phyloP scores from a whole-genome alignment of 495 filamentous ascomycete species.

The Coniosporium apollinis region DNA sequence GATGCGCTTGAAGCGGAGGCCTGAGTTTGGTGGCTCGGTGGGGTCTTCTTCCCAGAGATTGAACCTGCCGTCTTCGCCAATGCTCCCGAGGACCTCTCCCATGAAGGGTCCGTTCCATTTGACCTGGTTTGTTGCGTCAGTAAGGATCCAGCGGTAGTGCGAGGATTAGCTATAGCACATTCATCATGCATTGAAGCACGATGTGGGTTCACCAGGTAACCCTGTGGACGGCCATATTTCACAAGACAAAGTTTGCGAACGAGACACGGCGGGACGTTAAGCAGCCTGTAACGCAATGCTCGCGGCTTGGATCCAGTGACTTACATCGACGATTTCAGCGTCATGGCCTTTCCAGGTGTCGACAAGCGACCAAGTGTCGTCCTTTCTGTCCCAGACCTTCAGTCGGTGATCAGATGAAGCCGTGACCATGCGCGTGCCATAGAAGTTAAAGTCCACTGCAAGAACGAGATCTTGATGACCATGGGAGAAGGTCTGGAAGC shows the following conservation, averaged over 20 bases:
- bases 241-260: slow-evolving; percentile 4
- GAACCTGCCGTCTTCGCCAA: slow-evolving; percentile 74
- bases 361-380: slow-evolving; percentile 55
- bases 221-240: not conserved
- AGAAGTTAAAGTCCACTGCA: slow-evolving; percentile 47
- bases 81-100: slow-evolving; percentile 46
- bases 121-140: no score
- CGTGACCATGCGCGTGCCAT: slow-evolving; percentile 79
- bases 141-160: no score
- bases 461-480: slow-evolving; percentile 55
- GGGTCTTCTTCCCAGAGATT: slow-evolving; percentile 84
- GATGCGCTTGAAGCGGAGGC: slow-evolving; percentile 59
- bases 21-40: slow-evolving; percentile 47
- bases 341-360: slow-evolving; percentile 88
- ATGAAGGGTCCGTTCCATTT: slow-evolving; percentile 59
- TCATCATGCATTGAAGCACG: no score
- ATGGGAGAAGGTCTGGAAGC: slow-evolving; percentile 27
- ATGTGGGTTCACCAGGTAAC: no score
- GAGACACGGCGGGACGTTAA: no score
- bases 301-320: no score
- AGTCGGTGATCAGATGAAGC: slow-evolving; percentile 86
- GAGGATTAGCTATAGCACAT: no score
- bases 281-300: no score
- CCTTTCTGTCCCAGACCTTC: slow-evolving; percentile 72
- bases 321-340: slow-evolving; percentile 78